These are phyloP conservation scores for Xylaria polymorpha DNA, from an alignment of 2,329 filamentous ascomycete genomes.

Conservation along the genomic window DNA sequence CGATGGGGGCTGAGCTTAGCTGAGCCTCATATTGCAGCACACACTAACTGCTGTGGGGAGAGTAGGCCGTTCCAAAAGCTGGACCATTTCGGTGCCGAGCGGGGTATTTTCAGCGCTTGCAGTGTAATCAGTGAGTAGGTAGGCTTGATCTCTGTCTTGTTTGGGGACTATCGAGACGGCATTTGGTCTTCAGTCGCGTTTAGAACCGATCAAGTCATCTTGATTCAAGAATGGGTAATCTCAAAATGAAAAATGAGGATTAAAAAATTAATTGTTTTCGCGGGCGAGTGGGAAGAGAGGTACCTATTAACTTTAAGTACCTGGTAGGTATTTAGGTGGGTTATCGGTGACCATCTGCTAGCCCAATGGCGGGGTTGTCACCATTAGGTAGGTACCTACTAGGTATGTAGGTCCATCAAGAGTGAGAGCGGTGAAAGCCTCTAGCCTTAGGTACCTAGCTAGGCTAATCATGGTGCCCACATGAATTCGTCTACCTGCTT, in stretches of 20 bases:
- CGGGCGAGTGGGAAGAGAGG: neutral
- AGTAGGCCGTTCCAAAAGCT: neutral
- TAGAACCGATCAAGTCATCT: neutral
- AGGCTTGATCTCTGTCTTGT: neutral
- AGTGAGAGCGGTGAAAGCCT: slow-evolving; percentile 8
- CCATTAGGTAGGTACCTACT: too few species aligned
- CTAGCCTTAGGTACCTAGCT: too few species aligned
- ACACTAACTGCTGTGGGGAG: neutral
- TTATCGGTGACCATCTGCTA: neutral
- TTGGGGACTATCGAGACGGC: neutral
- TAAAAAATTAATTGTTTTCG: neutral
- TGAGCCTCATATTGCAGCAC: slow-evolving; percentile 26
- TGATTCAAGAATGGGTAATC: neutral
- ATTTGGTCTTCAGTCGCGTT: neutral
- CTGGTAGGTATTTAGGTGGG: neutral
- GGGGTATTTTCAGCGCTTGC: neutral
- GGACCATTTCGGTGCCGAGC: neutral
- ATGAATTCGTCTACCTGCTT: neutral
- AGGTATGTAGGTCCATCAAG: neutral
- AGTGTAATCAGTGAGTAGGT: neutral
- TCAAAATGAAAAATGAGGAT: neutral
- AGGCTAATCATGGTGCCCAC: neutral
- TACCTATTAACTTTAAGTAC: too few species aligned
- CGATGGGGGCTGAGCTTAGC: slow-evolving; percentile 35
- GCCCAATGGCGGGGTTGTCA: slow-evolving; percentile 1